These are phyloP conservation scores for Leccinum broughii DNA, from an alignment of 768 basidiomycete genomes.

Conservation along the genomic window DNA sequence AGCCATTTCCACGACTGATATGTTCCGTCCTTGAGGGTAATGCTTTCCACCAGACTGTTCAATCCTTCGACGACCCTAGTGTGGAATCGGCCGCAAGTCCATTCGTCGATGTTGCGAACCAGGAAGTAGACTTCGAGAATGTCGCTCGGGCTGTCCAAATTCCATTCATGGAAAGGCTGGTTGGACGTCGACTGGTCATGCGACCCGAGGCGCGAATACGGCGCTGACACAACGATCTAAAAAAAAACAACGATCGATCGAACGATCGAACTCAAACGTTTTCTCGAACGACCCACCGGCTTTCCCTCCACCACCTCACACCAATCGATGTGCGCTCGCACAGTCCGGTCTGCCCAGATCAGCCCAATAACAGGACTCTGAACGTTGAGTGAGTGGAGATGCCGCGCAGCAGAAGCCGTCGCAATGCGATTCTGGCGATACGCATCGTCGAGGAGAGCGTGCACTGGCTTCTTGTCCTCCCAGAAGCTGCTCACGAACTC, in stretches of 20 bases:
- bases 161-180: constrained; percentile 49
- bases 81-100: constrained; percentile 48
- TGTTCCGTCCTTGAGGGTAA: constrained; percentile 32
- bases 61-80: constrained; percentile 42
- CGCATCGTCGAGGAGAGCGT: constrained; percentile 49
- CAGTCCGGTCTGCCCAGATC: constrained; percentile 52
- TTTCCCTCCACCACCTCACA: constrained; percentile 36
- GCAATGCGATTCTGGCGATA: constrained; percentile 61
- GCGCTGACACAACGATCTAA: constrained; percentile 52
- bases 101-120: constrained; percentile 52
- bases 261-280: not conserved
- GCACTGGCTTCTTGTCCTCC: constrained; percentile 61
- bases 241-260: not conserved
- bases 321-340: constrained; percentile 60
- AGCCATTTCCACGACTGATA: constrained; percentile 53
- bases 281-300: constrained; percentile 33
- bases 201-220: constrained; percentile 36
- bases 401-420: constrained; percentile 49
- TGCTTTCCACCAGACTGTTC: constrained; percentile 35
- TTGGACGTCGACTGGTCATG: constrained; percentile 15
- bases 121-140: constrained; percentile 52
- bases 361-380: constrained; percentile 51
- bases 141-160: constrained; percentile 43
- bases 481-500: constrained; percentile 56
- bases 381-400: constrained; percentile 49